Conservation (phyloP, 1,139 yeast species). For the Hemisphaericaspora xylanilytica region DNA sequence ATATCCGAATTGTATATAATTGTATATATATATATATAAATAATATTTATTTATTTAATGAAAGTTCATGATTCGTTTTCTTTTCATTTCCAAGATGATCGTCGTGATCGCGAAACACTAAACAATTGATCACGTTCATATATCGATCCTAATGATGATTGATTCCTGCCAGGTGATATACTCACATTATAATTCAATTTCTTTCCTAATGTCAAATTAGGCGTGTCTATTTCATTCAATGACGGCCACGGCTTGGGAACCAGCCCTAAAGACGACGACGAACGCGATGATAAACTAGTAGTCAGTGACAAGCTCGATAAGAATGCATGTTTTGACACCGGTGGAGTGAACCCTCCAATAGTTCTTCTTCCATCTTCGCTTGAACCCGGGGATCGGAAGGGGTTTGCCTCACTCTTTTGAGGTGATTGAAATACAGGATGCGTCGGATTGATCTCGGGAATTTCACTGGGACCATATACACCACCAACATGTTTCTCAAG, state of each 20-base stretch:
- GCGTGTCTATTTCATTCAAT: constrained; percentile 13
- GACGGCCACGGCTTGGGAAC: constrained; percentile 7
- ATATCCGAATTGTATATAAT: no score
- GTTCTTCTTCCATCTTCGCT: no score
- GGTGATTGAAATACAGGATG: constrained; percentile 35
- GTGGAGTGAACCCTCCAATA: not conserved
- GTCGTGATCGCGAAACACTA: constrained; percentile 14
- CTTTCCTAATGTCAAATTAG: constrained; percentile 12
- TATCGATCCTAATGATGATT: constrained; percentile 35
- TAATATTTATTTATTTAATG: no score
- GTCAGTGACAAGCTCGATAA: not conserved
- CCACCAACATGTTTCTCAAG: constrained; percentile 20
- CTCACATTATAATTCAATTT: constrained; percentile 18
- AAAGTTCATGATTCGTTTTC: no score
- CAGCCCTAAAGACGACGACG: constrained; percentile 1
- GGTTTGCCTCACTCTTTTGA: no score
- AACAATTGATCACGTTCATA: constrained; percentile 34
- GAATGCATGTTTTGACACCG: not conserved
- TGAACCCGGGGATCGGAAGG: no score
- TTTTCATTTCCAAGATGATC: constrained; percentile 28
- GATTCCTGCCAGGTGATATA: constrained; percentile 37
- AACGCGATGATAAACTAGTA: no score
- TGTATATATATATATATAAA: constrained; percentile 7
- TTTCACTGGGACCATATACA: constrained; percentile 15
- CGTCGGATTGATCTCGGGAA: constrained; percentile 32